Evolutionary conservation across 2,329 filamentous ascomycete species (phyloP).

Genomic region (Teratosphaeria zuluensis): DNA sequence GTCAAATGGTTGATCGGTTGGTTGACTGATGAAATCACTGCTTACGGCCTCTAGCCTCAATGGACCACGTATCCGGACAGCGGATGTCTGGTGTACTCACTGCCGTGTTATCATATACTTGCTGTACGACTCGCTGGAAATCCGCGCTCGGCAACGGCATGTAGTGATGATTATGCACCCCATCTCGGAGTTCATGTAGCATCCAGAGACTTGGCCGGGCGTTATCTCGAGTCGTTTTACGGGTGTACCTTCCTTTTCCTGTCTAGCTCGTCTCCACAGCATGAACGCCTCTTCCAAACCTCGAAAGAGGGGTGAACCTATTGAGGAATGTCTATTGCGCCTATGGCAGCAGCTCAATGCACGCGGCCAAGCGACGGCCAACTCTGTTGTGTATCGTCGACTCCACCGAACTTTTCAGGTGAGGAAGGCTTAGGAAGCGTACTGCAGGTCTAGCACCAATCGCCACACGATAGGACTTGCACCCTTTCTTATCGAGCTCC

Average conservation of each 20-base stretch:
- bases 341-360: background rate
- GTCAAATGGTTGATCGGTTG: too few relatives aligned
- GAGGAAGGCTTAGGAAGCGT: background rate
- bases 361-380: background rate
- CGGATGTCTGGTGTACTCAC: background rate
- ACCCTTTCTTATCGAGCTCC: background rate
- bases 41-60: too few relatives aligned
- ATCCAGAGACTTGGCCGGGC: background rate
- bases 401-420: background rate
- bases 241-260: background rate
- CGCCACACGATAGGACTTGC: background rate
- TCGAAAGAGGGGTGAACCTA: background rate
- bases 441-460: background rate
- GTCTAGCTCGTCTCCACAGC: background rate
- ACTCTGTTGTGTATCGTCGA: background rate
- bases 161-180: background rate
- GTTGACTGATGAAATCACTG: too few relatives aligned
- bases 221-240: background rate
- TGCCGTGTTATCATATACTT: background rate
- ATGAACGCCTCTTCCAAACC: background rate
- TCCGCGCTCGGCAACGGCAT: background rate
- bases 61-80: too few relatives aligned
- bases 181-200: background rate
- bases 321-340: background rate
- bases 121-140: background rate